Percentiles rank a stretch among this genome's conserved stretches.
phyloP scores from a whole-genome alignment of 768 basidiomycete genomes.

The Suillus placidus region DNA sequence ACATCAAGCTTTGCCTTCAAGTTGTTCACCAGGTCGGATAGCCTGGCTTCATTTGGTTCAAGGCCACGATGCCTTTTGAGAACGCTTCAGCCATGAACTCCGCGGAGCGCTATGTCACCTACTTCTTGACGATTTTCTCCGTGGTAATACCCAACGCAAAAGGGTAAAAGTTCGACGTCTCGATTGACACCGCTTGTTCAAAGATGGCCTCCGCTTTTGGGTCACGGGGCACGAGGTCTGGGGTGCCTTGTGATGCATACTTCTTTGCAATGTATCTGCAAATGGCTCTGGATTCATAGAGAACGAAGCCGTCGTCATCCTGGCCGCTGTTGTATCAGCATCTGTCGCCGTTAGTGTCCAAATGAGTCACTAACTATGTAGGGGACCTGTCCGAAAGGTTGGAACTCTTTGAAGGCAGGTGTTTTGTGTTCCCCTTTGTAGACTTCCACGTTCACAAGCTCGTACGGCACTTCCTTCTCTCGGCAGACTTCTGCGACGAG shows the following conservation, averaged over 20 bases:
- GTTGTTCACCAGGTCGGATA: constrained; percentile 24
- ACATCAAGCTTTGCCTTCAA: constrained; percentile 47
- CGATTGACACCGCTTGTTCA: constrained; percentile 43
- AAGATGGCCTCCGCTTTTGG: constrained; percentile 41
- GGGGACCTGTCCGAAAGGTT: constrained; percentile 41
- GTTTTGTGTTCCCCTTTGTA: constrained; percentile 22
- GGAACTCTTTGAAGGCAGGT: constrained; percentile 23
- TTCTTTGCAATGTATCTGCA: constrained; percentile 55
- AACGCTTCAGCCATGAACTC: not conserved
- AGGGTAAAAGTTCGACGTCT: constrained; percentile 51
- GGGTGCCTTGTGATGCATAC: constrained; percentile 48
- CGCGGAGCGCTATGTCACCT: constrained; percentile 11
- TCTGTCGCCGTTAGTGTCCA: not conserved
- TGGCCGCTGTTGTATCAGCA: constrained; percentile 12
- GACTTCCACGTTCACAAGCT: constrained; percentile 29
- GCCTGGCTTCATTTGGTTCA: constrained; percentile 27
- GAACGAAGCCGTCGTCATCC: constrained; percentile 59
- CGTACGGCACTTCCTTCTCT: constrained; percentile 18
- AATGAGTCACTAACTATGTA: constrained; percentile 21
- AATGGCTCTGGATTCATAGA: constrained; percentile 62
- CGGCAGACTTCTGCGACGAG: constrained; percentile 21
- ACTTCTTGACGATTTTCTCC: constrained; percentile 60
- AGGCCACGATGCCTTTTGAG: constrained; percentile 15
- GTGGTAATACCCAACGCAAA: constrained; percentile 42
- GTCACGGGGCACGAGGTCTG: constrained; percentile 48